Evolutionary conservation across 169 alveolate species (phyloP).

Genomic region (Cryptosporidium sp.): DNA sequence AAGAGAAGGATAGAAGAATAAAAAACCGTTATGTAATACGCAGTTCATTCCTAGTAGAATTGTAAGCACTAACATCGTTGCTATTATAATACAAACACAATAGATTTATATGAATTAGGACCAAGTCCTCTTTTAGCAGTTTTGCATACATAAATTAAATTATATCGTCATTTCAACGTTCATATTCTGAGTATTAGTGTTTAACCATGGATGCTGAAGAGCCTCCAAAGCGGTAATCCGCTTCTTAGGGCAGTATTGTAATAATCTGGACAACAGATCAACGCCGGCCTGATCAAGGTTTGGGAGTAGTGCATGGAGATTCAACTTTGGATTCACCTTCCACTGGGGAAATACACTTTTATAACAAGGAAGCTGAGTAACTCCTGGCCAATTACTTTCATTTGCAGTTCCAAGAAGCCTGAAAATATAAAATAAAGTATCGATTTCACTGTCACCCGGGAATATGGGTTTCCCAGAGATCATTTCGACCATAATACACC

Average conservation of each 20-base stretch:
- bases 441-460: slow-evolving; percentile 88
- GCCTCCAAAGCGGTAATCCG: slow-evolving; percentile 82
- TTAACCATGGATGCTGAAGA: slow-evolving; percentile 82
- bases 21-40: neutral
- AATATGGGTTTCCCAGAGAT: slow-evolving; percentile 85
- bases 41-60: neutral
- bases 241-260: slow-evolving; percentile 79
- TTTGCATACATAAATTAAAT: neutral
- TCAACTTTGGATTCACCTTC: slow-evolving; percentile 64
- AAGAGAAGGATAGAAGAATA: neutral
- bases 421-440: slow-evolving; percentile 86
- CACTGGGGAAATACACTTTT: slow-evolving; percentile 82
- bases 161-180: slow-evolving; percentile 14
- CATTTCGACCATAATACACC: slow-evolving; percentile 87
- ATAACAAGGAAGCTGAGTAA: slow-evolving; percentile 83
- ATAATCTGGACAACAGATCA: slow-evolving; percentile 79
- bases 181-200: slow-evolving; percentile 28
- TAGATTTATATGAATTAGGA: neutral
- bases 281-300: slow-evolving; percentile 77
- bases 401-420: slow-evolving; percentile 85
- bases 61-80: neutral
- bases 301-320: slow-evolving; percentile 58
- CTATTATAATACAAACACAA: neutral
- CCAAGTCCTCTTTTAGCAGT: neutral
- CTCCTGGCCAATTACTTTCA: slow-evolving; percentile 91